Evolutionary conservation across 148 eudicot species (phyloP), one percentile per base, ranked within the genome.

Genomic region (Nyssa sinensis): DNA sequence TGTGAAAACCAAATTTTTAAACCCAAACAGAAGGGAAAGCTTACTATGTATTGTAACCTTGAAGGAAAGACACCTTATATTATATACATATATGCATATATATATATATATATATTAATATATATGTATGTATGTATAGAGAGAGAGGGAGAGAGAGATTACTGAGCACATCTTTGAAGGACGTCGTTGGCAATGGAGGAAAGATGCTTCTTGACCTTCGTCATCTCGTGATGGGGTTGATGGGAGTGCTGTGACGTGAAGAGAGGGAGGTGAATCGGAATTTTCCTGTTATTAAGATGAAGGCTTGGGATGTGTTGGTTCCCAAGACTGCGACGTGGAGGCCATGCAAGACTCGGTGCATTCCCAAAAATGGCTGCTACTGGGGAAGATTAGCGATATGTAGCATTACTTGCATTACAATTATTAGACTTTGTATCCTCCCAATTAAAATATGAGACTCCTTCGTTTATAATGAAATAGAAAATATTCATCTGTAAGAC

Each of bases 181-280:
- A 88, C 90, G 60, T 78, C 82, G 80, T 81, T 83, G 21, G 95
- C 90, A 71, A 77, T 69, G 62, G 84, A 14, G 8, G 95, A 90
- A 9, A 90, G 86, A 72, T 86, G 89, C 80, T 87, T 88, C 74
- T 69, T 73, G 17, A 11, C 1, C 67, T 71, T 79, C 70, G 66
- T 76, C 9, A 44, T 44, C 51, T 14, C 51, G 51, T 13, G 51
- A 13, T 12, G 16, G 19, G 51, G 16, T 44, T 44, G 51, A 44
- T 1, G 16, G n/a, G 17, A 44, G 51, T 44, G 12, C 19, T 44
- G 51, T 11, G 17, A 14, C 12, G 51, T 2, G 51, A 13, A 11
- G 19, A 44, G 51, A 44, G 51, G n/a, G n/a, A n/a, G n/a, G n/a
- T n/a, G n/a, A n/a, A n/a, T n/a, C n/a, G n/a, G n/a, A n/a, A n/a